phyloP scores from a whole-genome alignment of 352 stramenopile species.

The Pythium rhizo-oryzae region DNA sequence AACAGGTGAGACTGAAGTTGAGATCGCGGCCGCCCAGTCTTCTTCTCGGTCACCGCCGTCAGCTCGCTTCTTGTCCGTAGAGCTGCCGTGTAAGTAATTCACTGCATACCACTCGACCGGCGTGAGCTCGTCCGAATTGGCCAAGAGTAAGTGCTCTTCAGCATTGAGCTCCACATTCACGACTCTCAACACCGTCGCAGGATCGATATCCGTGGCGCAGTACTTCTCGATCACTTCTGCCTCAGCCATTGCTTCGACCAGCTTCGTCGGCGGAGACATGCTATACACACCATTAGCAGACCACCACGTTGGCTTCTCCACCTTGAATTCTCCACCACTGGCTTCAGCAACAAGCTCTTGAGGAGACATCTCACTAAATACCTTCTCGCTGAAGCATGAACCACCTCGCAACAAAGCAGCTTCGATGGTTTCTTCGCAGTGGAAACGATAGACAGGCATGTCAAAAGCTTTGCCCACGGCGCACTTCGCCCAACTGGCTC shows the following conservation, averaged over 20 bases:
- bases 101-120: conserved; percentile 88
- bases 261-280: conserved; percentile 10
- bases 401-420: conserved; percentile 72
- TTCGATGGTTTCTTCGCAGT: conserved; percentile 84
- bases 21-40: conserved; percentile 34
- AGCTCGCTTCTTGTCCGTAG: conserved; percentile 53
- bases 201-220: conserved; percentile 40
- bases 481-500: conserved; percentile 76
- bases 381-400: conserved; percentile 75
- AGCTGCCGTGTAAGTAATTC: conserved; percentile 67
- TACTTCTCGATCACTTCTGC: conserved; percentile 57
- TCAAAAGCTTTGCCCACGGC: conserved; percentile 31
- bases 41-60: conserved; percentile 17
- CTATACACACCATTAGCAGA: conserved; percentile 37
- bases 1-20: neutral
- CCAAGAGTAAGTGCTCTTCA: conserved; percentile 80
- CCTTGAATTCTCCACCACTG: conserved; percentile 29
- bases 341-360: conserved; percentile 62
- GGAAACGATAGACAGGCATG: conserved; percentile 69
- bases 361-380: conserved; percentile 76
- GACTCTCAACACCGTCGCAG: conserved; percentile 53
- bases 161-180: conserved; percentile 73
- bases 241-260: conserved; percentile 32
- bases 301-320: conserved; percentile 80
- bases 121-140: conserved; percentile 82